Conservation (phyloP, 2,329 filamentous ascomycete genomes). For the Sporothrix humicola region DNA sequence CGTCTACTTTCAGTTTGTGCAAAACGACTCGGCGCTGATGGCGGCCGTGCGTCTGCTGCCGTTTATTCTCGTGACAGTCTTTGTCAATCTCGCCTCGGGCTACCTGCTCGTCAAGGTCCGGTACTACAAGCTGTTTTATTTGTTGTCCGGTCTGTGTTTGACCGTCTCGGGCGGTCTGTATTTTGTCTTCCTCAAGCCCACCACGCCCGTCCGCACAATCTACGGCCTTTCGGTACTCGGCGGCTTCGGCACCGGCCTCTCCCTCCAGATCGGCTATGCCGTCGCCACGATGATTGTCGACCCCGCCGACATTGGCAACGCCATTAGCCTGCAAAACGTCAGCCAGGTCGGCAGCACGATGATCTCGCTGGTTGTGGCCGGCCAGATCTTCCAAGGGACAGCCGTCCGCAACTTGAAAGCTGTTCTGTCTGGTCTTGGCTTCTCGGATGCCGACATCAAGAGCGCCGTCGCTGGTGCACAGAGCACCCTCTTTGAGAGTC, state of each 20-base stretch:
- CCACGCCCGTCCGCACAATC: constrained; percentile 34
- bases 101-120: constrained; percentile 30
- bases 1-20: constrained; percentile 57
- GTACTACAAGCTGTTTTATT: constrained; percentile 40
- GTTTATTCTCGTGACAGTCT: constrained; percentile 43
- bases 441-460: not conserved
- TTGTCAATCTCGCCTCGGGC: constrained; percentile 40
- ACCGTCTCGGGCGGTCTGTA: constrained; percentile 37
- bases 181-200: constrained; percentile 37
- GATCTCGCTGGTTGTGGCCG: constrained; percentile 42
- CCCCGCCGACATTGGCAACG: constrained; percentile 36
- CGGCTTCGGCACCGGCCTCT: constrained; percentile 39
- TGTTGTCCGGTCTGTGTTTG: constrained; percentile 37
- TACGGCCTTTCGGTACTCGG: constrained; percentile 39
- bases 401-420: constrained; percentile 5
- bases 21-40: constrained; percentile 47
- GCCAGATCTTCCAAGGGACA: constrained; percentile 39
- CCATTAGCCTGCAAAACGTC: constrained; percentile 43
- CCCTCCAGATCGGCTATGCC: constrained; percentile 43
- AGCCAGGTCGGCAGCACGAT: constrained; percentile 41
- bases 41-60: constrained; percentile 49
- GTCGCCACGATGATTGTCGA: constrained; percentile 41
- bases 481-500: constrained; percentile 3
- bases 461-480: constrained; percentile 16
- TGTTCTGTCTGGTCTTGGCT: not conserved